Conservation (phyloP, 805 yeast genomes). For the Saccharomycopsis oosterbeekiorum region DNA sequence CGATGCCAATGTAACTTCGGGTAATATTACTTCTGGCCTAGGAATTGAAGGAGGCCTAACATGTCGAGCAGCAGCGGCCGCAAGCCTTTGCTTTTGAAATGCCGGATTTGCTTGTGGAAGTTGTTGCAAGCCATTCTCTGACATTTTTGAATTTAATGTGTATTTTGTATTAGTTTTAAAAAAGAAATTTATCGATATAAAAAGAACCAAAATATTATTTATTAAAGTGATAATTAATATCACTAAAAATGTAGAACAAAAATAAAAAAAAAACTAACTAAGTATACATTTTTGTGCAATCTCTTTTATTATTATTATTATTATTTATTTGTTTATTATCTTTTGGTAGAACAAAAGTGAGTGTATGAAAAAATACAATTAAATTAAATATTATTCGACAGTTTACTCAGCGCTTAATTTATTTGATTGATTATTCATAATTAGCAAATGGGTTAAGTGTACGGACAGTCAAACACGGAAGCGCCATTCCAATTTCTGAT, state of each 20-base stretch:
- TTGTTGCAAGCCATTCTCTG: not conserved
- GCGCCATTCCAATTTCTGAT: slow-evolving; percentile 90
- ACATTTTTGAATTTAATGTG: not conserved
- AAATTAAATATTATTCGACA: not conserved
- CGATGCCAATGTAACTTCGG: not conserved
- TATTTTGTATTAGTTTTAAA: no score
- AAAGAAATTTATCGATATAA: no score
- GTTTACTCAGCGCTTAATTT: not conserved
- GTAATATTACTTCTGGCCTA: not conserved
- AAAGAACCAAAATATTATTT: no score
- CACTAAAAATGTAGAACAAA: not conserved
- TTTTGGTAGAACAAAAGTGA: not conserved
- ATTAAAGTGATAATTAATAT: not conserved
- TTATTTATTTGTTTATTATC: not conserved
- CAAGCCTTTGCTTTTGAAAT: not conserved
- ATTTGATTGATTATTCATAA: not conserved
- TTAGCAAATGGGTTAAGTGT: slow-evolving; percentile 74
- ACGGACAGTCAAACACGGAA: slow-evolving; percentile 90
- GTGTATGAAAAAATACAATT: not conserved
- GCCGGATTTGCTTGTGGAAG: not conserved
- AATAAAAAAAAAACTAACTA: not conserved
- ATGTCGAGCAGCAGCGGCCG: not conserved
- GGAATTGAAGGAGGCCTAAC: not conserved
- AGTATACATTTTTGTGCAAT: not conserved
- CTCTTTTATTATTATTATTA: no score